Conservation (phyloP, 23 red algal species). For the Gracilariopsis chorda region DNA sequence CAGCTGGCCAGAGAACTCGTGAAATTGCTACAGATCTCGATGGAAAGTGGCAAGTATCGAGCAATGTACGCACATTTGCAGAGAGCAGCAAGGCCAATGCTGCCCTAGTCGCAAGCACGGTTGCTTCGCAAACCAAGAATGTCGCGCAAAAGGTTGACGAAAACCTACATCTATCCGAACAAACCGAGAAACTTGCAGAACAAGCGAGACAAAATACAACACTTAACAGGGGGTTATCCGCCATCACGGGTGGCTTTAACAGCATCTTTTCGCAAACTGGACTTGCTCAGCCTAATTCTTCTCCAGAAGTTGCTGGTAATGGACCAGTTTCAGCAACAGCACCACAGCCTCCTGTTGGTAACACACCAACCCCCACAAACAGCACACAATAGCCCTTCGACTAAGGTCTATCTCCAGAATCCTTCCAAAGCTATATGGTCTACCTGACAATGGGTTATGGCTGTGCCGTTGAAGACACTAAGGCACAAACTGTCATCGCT, state of each 20-base stretch:
- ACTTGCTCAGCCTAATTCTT: neutral
- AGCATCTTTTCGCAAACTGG: constrained; percentile 45
- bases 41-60: constrained; percentile 58
- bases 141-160: constrained; percentile 25
- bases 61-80: constrained; percentile 32
- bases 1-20: constrained; percentile 22
- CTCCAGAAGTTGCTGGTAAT: neutral
- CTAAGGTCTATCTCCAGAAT: too few species aligned
- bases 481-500: too few species aligned
- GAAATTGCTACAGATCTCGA: constrained; percentile 57
- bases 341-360: neutral
- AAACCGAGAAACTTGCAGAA: constrained; percentile 57
- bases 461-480: too few species aligned
- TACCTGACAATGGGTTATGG: too few species aligned
- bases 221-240: constrained; percentile 24
- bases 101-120: constrained; percentile 20
- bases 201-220: constrained; percentile 34
- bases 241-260: constrained; percentile 35
- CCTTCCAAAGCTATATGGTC: too few species aligned
- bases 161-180: constrained; percentile 46
- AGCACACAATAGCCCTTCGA: neutral
- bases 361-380: neutral
- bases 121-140: constrained; percentile 33
- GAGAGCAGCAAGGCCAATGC: constrained; percentile 46
- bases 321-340: neutral